Base-by-base conservation (phyloP, 176 grass and related monocot species). In the Oryza nivara region DNA sequence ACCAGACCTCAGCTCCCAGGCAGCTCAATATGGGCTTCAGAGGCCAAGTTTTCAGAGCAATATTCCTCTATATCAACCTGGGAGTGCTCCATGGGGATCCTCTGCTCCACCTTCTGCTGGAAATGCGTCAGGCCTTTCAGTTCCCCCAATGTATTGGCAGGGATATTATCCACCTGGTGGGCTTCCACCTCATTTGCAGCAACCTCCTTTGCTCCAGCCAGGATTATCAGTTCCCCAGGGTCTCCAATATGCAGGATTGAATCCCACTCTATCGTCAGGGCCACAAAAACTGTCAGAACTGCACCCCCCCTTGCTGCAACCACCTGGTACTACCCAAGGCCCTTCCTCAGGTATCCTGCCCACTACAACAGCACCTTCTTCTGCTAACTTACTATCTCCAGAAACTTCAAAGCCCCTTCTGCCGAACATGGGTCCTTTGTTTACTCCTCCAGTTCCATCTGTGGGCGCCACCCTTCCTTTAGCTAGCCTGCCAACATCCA, bases 81-180 rank as follows among this genome's bases (percentile, higher is more conserved):
- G 85, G 23, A 89, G 81, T 78, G 65, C 83, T 64, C 70, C 77
- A 0, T 95, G 93, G 93, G 93, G 83, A 67, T 61, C 93, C 48
- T 25, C 93, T 65, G 82, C 61, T n/a, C 61, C 35, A 5, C 81
- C 85, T 72, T 85, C 78, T 23, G 72, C 77, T 77, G 94, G 84
- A 84, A 97, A 44, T 82, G 85, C 44, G 35, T 70, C 94, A 48
- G 74, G 77, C 7, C 85, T 88, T 46, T 83, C 84, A 45, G 92
- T 88, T 69, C 89, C 92, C 5, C 80, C 82, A 30, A 84, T 94
- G 89, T 97, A 92, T 65, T 91, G 91, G 94, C 94, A 91, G 82
- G 92, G 87, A 83, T 94, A 89, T 74, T 94, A 93, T 84, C 35
- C 79, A 5, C 84, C 84, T 76, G 83, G 81, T 80, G 89, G 88